Conservation (phyloP, 2,329 filamentous ascomycete genomes). For the Cercospora sesami region DNA sequence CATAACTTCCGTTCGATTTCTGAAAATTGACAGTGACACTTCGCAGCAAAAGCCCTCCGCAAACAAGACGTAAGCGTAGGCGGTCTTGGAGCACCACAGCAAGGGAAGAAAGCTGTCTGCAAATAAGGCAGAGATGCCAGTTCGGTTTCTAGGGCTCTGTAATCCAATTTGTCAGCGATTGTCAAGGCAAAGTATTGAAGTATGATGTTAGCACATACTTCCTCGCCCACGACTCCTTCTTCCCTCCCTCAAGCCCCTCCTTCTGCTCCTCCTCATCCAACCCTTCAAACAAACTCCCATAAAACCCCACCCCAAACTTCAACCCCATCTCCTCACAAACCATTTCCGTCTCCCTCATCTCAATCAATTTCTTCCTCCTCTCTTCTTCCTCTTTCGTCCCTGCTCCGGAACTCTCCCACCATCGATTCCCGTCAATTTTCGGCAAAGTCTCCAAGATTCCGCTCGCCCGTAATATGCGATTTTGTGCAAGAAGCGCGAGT, state of each 20-base stretch:
- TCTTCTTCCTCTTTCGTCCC: neutral
- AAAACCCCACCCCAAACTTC: constrained; percentile 34
- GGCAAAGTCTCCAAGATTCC: neutral
- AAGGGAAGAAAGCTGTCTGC: constrained; percentile 18
- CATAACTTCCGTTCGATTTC: constrained; percentile 36
- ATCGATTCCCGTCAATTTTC: neutral
- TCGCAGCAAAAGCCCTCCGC: constrained; percentile 33
- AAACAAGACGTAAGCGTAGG: constrained; percentile 35
- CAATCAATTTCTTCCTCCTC: constrained; percentile 11
- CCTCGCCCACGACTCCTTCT: constrained; percentile 25
- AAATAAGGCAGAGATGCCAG: constrained; percentile 28
- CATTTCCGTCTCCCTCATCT: constrained; percentile 37
- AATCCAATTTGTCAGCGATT: too few relatives aligned
- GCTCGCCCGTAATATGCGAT: constrained; percentile 35
- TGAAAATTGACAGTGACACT: constrained; percentile 23
- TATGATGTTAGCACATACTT: constrained; percentile 21
- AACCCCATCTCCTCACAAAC: constrained; percentile 39
- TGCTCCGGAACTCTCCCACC: neutral
- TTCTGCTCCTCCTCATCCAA: neutral
- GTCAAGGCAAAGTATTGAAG: too few relatives aligned
- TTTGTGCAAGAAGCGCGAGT: constrained; percentile 36
- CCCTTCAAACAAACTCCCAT: constrained; percentile 31
- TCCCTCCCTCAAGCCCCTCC: neutral
- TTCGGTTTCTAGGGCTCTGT: constrained; percentile 31
- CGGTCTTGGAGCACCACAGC: constrained; percentile 19